Evolutionary conservation across 345 rosid genomes (phyloP).

Genomic region (Lepidium aucheri): DNA sequence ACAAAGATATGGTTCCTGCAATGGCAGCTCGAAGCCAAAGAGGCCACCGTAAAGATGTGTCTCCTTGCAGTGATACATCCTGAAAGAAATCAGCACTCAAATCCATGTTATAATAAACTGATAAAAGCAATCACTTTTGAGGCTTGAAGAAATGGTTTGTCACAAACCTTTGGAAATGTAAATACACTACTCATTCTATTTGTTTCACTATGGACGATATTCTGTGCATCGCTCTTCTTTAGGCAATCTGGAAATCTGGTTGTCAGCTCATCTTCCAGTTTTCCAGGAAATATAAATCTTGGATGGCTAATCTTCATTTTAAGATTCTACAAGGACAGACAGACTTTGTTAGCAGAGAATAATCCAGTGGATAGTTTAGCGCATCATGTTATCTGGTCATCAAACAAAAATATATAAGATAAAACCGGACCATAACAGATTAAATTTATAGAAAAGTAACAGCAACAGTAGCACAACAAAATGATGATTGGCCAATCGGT

Average conservation of each 20-base stretch:
- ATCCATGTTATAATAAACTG: constrained; percentile 9
- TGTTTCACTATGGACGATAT: constrained; percentile 21
- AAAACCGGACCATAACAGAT: not conserved
- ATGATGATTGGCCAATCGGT: not conserved
- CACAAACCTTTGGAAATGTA: constrained; percentile 78
- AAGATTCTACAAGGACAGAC: constrained; percentile 51
- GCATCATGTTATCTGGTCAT: constrained; percentile 10
- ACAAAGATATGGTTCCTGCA: constrained; percentile 65
- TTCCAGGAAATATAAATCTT: constrained; percentile 59
- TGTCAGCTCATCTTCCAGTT: constrained; percentile 37
- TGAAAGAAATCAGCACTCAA: constrained; percentile 32
- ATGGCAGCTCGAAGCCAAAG: constrained; percentile 93
- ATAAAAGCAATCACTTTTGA: constrained; percentile 5
- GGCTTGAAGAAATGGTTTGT: constrained; percentile 9
- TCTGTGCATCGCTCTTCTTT: constrained; percentile 41
- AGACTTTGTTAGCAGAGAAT: constrained; percentile 17
- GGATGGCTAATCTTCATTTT: constrained; percentile 92
- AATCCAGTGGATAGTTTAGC: not conserved
- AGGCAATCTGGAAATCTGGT: constrained; percentile 58
- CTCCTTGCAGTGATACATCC: constrained; percentile 53
- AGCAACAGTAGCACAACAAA: not conserved
- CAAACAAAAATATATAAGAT: constrained; percentile 4
- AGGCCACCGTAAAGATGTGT: constrained; percentile 68
- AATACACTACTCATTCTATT: constrained; percentile 37
- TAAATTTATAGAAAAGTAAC: constrained; percentile 9